These are phyloP conservation scores for Leccinellum rugosiceps DNA, from an alignment of 768 basidiomycete genomes.

Conservation along the genomic window DNA sequence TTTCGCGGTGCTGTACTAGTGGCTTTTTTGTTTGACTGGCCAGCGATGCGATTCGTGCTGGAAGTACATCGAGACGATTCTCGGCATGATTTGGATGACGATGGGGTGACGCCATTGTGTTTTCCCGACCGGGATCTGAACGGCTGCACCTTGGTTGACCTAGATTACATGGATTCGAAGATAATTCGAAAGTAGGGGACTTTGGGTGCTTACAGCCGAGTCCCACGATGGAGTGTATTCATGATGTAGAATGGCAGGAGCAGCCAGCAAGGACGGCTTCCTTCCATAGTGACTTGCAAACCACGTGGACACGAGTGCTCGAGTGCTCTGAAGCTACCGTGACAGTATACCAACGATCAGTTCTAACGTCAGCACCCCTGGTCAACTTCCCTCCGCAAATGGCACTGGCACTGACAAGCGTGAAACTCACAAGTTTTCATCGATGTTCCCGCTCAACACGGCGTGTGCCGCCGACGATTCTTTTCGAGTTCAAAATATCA, in stretches of 20 bases:
- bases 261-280: slow-evolving; percentile 30
- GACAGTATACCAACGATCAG: neutral
- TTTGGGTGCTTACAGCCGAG: slow-evolving; percentile 11
- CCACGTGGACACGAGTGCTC: slow-evolving; percentile 26
- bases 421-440: slow-evolving; percentile 31
- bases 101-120: slow-evolving; percentile 38
- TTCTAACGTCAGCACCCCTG: neutral
- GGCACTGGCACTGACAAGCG: too few species aligned
- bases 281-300: slow-evolving; percentile 33
- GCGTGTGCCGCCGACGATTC: slow-evolving; percentile 22
- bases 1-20: slow-evolving; percentile 31
- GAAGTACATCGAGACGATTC: slow-evolving; percentile 33
- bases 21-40: slow-evolving; percentile 35
- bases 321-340: slow-evolving; percentile 20
- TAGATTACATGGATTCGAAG: slow-evolving; percentile 24
- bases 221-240: slow-evolving; percentile 34
- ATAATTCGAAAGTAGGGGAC: too few species aligned
- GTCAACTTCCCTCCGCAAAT: neutral
- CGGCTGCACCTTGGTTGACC: slow-evolving; percentile 33
- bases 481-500: slow-evolving; percentile 27
- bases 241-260: slow-evolving; percentile 33
- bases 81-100: slow-evolving; percentile 35
- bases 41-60: slow-evolving; percentile 42
- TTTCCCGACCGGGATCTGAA: slow-evolving; percentile 23
- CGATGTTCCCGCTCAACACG: slow-evolving; percentile 34